These are phyloP conservation scores for Paraphoma chrysanthemicola DNA, from an alignment of 2,329 filamentous ascomycete species.

Conservation along the genomic window DNA sequence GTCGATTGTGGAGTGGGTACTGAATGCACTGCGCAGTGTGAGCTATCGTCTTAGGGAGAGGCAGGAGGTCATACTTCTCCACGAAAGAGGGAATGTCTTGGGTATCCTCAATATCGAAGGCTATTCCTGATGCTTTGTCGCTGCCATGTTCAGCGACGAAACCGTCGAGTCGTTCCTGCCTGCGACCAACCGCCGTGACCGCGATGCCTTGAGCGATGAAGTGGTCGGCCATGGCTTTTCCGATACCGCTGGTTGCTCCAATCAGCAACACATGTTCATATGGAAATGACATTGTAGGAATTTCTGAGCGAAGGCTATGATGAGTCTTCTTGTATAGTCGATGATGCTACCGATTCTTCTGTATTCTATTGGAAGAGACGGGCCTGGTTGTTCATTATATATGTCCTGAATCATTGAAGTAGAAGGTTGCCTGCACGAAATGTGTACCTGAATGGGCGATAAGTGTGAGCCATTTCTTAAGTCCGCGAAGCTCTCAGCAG, in stretches of 20 bases:
- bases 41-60: slow-evolving; percentile 4
- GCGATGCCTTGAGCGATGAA: slow-evolving; percentile 57
- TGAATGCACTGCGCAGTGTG: slow-evolving; percentile 32
- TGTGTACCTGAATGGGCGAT: no score
- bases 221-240: slow-evolving; percentile 56
- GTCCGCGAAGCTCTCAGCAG: no score
- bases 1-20: slow-evolving; percentile 59
- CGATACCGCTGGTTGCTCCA: slow-evolving; percentile 64
- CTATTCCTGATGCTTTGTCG: slow-evolving; percentile 45
- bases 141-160: slow-evolving; percentile 58
- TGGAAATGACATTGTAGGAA: slow-evolving; percentile 56
- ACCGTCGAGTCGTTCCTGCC: slow-evolving; percentile 58
- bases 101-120: slow-evolving; percentile 58
- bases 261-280: slow-evolving; percentile 65
- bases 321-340: no score
- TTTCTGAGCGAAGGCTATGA: no score
- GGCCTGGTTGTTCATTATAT: no score
- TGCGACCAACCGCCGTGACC: slow-evolving; percentile 64
- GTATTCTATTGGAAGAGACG: no score
- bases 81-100: slow-evolving; percentile 53
- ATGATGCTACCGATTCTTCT: no score
- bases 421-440: no score
- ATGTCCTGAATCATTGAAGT: no score
- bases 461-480: no score
- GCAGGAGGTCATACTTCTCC: slow-evolving; percentile 35